These are phyloP conservation scores for Abrus pulchellus DNA, from an alignment of 306 rosid genomes.

Conservation along the genomic window DNA sequence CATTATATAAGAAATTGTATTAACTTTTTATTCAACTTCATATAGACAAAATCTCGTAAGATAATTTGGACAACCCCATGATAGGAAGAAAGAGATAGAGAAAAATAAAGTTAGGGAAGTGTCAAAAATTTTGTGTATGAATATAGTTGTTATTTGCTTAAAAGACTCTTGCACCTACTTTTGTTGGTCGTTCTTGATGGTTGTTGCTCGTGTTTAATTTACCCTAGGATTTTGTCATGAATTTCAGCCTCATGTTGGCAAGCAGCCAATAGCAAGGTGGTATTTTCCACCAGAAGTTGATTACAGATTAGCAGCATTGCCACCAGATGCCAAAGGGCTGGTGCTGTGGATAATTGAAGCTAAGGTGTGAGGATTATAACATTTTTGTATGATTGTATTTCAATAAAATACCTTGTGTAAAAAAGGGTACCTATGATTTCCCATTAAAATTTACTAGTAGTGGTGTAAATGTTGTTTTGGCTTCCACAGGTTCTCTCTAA, in stretches of 20 bases:
- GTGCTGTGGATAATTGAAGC: slow-evolving; percentile 63
- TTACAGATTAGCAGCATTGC: slow-evolving; percentile 88
- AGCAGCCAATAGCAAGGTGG: slow-evolving; percentile 82
- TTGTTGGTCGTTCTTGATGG: neutral
- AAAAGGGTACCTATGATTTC: neutral
- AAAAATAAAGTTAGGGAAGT: too few relatives aligned
- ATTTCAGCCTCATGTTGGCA: slow-evolving; percentile 59
- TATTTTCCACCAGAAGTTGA: slow-evolving; percentile 97
- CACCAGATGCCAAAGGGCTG: slow-evolving; percentile 78
- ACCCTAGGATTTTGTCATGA: neutral
- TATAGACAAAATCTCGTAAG: too few relatives aligned
- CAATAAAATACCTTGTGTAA: neutral
- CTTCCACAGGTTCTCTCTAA: slow-evolving; percentile 83
- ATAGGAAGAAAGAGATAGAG: too few relatives aligned
- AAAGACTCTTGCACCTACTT: neutral
- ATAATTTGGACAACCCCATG: too few relatives aligned
- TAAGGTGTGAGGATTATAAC: slow-evolving; percentile 49
- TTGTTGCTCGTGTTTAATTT: neutral
- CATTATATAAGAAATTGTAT: too few relatives aligned
- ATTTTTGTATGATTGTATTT: neutral
- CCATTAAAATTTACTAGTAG: neutral
- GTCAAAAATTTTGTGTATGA: too few relatives aligned
- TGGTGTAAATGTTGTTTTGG: slow-evolving; percentile 13
- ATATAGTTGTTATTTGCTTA: too few relatives aligned
- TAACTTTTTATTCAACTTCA: too few relatives aligned